Evolutionary conservation across 2,329 filamentous ascomycete genomes (phyloP).

Genomic region (Sphaerulina populicola): DNA sequence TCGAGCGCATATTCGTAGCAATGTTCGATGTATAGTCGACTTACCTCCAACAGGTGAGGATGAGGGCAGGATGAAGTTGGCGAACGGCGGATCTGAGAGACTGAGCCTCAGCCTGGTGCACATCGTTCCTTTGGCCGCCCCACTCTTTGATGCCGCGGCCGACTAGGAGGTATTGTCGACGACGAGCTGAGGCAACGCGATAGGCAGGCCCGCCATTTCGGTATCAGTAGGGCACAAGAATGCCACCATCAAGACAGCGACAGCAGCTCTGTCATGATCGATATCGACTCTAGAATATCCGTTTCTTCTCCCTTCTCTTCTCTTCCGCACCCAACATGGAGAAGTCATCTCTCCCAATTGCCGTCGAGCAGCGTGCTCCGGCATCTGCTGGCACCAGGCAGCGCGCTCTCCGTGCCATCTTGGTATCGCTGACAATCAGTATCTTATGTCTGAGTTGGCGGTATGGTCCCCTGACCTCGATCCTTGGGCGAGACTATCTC

Average conservation of each 20-base stretch:
- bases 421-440: slow-evolving; percentile 11
- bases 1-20: too few relatives aligned
- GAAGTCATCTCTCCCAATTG: slow-evolving; percentile 22
- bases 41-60: too few relatives aligned
- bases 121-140: too few relatives aligned
- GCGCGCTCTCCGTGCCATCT: slow-evolving; percentile 8
- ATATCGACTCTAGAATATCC: not conserved
- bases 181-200: slow-evolving; percentile 1
- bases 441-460: slow-evolving; percentile 15
- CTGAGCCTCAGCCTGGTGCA: too few relatives aligned
- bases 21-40: too few relatives aligned
- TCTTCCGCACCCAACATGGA: slow-evolving; percentile 19
- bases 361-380: slow-evolving; percentile 17
- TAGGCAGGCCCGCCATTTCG: slow-evolving; percentile 4
- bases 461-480: slow-evolving; percentile 4
- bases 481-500: not conserved
- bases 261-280: not conserved
- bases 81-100: too few relatives aligned
- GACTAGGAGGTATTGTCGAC: slow-evolving; percentile 3
- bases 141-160: not conserved
- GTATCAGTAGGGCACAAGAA: not conserved
- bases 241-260: not conserved
- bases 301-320: slow-evolving; percentile 1
- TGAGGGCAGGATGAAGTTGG: too few relatives aligned
- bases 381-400: slow-evolving; percentile 13